Evolutionary conservation across 257 asterid genomes (phyloP).

Genomic region (Ophiorrhiza pumila): DNA sequence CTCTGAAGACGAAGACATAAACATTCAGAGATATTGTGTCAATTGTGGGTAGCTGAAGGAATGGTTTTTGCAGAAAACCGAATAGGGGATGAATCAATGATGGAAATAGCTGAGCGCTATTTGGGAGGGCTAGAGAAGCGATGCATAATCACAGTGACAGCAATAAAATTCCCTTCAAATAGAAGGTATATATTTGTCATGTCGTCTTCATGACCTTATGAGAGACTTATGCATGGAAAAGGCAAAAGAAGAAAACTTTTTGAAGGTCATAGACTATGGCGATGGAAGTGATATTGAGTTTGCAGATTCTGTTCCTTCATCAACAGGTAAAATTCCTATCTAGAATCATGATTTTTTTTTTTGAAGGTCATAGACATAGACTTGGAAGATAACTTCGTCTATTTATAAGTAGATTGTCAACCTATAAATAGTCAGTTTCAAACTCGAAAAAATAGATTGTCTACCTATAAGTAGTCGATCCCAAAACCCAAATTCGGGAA

Average conservation of each 20-base stretch:
- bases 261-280: neutral
- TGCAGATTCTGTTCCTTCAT: neutral
- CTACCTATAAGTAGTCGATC: too few relatives aligned
- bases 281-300: neutral
- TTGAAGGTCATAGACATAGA: too few relatives aligned
- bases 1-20: neutral
- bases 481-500: too few relatives aligned
- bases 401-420: too few relatives aligned
- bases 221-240: conserved; percentile 5
- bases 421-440: too few relatives aligned
- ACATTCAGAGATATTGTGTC: neutral
- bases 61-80: neutral
- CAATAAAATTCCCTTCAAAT: neutral
- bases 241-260: conserved; percentile 9
- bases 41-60: conserved; percentile 10
- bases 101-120: conserved; percentile 4
- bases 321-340: neutral
- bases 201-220: conserved; percentile 15
- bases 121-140: neutral
- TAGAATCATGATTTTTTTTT: neutral
- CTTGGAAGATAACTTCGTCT: too few relatives aligned
- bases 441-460: too few relatives aligned
- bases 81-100: neutral
- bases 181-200: neutral
- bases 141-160: neutral